Base-by-base conservation (phyloP, 257 asterid species). In the Scutellaria galericulata region DNA sequence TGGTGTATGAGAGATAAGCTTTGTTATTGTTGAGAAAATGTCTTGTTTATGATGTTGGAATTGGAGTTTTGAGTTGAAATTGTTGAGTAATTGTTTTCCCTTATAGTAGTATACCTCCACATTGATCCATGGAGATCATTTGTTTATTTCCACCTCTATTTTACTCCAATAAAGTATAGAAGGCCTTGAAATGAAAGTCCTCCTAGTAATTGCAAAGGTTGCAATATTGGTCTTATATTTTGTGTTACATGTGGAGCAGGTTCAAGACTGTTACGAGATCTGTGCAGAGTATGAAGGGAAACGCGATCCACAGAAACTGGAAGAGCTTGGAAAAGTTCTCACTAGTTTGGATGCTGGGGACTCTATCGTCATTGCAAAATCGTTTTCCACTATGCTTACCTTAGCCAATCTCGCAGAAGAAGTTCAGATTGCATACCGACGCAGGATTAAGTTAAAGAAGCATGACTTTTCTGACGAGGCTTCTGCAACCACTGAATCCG, bases 281-380 rank as follows among this genome's bases (percentile, higher is more conserved):
- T 91, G 96, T 1, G 99, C 99, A 9, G 97, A 88, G 80, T 94
- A 94, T 27, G 97, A 89, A 74, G 93, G 95, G 72, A 73, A 83
- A 22, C 89, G 84, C 9, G 92, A 94, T 20, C 84, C 90, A 2
- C 69, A 83, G 27, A 94, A 94, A 55, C 82, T 94, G 70, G 98
- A 94, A 72, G 98, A 94, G 84, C 96, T 94, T 41, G 99, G 99
- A 68, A 80, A 70, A 57, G 87, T 91, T 69, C 95, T 94, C 27
- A 94, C 96, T 7, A 83, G 93, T 77, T 83, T 94, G 86, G 99
- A 91, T 79, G 96, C 99, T 60, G 99, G 99, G 61, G 99, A 94
- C 77, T 91, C 97, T 18, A 94, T 94, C 59, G 97, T 94, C 7
- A 78, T 91, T 57, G 88, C 99, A 18, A 94, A 94, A 70, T 81